phyloP scores from a whole-genome alignment of 73 alveolate genomes.

The Tetrahymena malaccensis region DNA sequence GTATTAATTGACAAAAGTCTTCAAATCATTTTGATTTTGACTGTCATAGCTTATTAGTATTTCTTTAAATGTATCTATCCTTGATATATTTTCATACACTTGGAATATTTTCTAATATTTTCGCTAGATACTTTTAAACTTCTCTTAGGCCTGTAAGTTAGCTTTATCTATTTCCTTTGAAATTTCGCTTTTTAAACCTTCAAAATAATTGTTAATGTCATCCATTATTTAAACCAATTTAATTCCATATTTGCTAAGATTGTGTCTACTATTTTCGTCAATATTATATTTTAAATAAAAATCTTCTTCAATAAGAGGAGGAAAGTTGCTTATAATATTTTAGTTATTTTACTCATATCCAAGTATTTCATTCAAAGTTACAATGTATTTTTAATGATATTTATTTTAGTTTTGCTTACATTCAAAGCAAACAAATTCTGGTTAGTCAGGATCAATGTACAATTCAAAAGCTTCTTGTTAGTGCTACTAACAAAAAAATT shows the following conservation, averaged over 20 bases:
- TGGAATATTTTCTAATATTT: not conserved
- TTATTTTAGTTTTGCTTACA: not conserved
- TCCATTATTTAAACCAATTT: not conserved
- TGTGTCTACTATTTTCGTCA: not conserved
- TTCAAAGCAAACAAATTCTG: not conserved
- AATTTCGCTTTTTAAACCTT: not conserved
- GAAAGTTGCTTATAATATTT: not conserved
- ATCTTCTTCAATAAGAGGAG: not conserved
- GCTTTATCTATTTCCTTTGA: not conserved
- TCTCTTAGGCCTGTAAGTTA: not conserved
- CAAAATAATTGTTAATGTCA: not conserved
- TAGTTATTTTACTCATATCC: not conserved
- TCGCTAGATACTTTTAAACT: not conserved
- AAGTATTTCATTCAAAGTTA: not conserved
- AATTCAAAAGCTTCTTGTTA: not conserved
- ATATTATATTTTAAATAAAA: too few species aligned
- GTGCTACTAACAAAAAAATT: not conserved
- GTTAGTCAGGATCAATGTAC: not conserved
- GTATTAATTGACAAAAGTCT: too few species aligned
- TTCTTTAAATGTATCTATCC: not conserved
- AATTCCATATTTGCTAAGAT: not conserved
- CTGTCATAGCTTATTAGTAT: too few species aligned
- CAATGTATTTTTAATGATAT: not conserved
- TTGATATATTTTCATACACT: not conserved
- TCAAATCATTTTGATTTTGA: too few species aligned